These are phyloP conservation scores for Rhizopogon sp. DNA, from an alignment of 768 basidiomycete genomes.

Conservation along the genomic window DNA sequence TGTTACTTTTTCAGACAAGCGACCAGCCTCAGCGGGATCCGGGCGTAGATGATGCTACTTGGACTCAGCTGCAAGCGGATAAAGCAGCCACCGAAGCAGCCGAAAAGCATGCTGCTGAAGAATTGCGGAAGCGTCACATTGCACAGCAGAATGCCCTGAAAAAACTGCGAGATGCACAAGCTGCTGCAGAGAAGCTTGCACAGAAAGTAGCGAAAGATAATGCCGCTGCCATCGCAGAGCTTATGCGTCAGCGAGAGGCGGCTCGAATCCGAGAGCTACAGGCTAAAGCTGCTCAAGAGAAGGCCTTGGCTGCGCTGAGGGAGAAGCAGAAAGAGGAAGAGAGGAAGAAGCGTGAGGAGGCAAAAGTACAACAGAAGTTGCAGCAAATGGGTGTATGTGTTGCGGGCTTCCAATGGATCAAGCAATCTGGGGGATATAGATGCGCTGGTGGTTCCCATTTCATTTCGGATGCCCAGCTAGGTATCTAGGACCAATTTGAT, in stretches of 20 bases:
- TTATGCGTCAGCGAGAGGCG: constrained; percentile 31
- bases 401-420: constrained; percentile 38
- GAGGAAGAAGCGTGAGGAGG: constrained; percentile 14
- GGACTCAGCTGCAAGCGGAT: constrained; percentile 43
- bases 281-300: constrained; percentile 19
- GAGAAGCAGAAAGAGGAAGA: constrained; percentile 35
- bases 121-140: constrained; percentile 12
- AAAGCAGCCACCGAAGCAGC: constrained; percentile 22
- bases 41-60: constrained; percentile 48
- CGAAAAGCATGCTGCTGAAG: constrained; percentile 12
- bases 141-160: constrained; percentile 15
- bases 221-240: constrained; percentile 73
- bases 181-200: constrained; percentile 7
- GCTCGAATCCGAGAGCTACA: constrained; percentile 23
- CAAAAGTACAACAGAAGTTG: constrained; percentile 34
- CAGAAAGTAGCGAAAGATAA: constrained; percentile 13
- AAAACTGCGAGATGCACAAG: constrained; percentile 6
- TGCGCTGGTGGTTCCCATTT: constrained; percentile 39
- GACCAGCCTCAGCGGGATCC: constrained; percentile 32
- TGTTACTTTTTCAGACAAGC: neutral
- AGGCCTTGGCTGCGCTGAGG: constrained; percentile 22
- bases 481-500: constrained; percentile 1
- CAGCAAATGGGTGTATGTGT: constrained; percentile 44
- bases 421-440: constrained; percentile 31
- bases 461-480: constrained; percentile 23